Evolutionary conservation across 2,329 filamentous ascomycete genomes (phyloP), one percentile per base, ranked within the genome.

Genomic region (Botrytis paeoniae): DNA sequence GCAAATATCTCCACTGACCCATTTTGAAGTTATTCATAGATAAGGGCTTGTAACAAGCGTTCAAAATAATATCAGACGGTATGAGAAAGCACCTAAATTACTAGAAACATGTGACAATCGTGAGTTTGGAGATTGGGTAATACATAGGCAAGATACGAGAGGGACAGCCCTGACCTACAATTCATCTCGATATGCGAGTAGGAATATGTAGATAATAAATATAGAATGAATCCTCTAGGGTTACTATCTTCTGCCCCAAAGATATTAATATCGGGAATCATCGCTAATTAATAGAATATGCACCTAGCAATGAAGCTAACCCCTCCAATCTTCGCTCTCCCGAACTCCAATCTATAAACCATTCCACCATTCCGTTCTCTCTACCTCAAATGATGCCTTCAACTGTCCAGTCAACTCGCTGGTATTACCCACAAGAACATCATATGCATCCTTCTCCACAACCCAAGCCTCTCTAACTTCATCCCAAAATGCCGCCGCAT

Each of bases 361-460:
- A 72, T 85, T 86, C 91, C 91, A 93, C 85, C 89, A 92, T 74
- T 85, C 86, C 3, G 89, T 90, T 83, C 89, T 87, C 25, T 81
- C 81, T 22, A 93, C 85, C 69, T 82, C 84, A 79, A 93, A 90
- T 0, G 81, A 82, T 0, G 82, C 86, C 77, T 80, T 86, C 22
- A 91, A 79, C 14, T 84, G 85, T 7, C 83, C 82, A 7, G 83
- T 85, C 51, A 88, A 80, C 76, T 86, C 73, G 75, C 80, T 81
- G 73, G 80, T 81, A 12, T 75, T 81, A 4, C 81, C 82, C 60
- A 84, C 80, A 48, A 82, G 77, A n/a, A 83, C 79, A 39, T 81
- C 79, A 71, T 84, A 84, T 1, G 61, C 72, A 12, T 82, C 83
- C 22, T 80, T 77, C 54, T 84, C 82, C 37, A 80, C 81, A 37